A percentile compares a stretch with the other conserved stretches of the same genome.
These are phyloP conservation scores for Lactarius indigo DNA, from an alignment of 768 basidiomycete genomes.

Conservation along the genomic window DNA sequence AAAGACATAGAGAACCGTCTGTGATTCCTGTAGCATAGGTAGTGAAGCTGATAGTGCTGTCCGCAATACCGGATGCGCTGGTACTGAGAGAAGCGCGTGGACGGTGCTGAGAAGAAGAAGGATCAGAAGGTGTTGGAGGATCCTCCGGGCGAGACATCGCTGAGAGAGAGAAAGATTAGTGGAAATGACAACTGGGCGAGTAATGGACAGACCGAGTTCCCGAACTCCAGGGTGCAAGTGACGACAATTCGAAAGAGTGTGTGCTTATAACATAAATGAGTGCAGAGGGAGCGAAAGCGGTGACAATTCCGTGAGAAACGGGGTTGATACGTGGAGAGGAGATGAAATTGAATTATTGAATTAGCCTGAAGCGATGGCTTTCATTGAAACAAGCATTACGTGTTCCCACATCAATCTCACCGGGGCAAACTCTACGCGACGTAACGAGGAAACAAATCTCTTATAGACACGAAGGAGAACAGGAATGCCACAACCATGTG, in stretches of 20 bases:
- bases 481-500: constrained; percentile 10
- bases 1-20: constrained; percentile 39
- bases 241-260: background rate
- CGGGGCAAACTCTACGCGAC: constrained; percentile 6
- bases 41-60: constrained; percentile 50
- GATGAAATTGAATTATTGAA: background rate
- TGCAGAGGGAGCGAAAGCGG: background rate
- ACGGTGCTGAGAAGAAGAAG: constrained; percentile 30
- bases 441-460: constrained; percentile 16
- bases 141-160: constrained; percentile 12
- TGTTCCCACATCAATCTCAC: constrained; percentile 8
- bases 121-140: background rate
- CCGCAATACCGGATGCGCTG: constrained; percentile 53
- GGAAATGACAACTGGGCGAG: background rate
- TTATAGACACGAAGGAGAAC: constrained; percentile 22
- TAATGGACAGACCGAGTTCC: background rate
- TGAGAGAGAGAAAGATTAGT: background rate
- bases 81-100: constrained; percentile 45
- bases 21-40: constrained; percentile 31
- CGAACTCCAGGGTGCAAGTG: background rate
- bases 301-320: background rate
- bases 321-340: background rate
- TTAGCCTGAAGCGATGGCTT: background rate
- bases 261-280: constrained; percentile 4
- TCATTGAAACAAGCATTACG: constrained; percentile 1